A percentile compares a stretch with the other conserved stretches of the same genome.
Conservation (phyloP, 768 basidiomycete genomes). For the Suillus hirtellus region DNA sequence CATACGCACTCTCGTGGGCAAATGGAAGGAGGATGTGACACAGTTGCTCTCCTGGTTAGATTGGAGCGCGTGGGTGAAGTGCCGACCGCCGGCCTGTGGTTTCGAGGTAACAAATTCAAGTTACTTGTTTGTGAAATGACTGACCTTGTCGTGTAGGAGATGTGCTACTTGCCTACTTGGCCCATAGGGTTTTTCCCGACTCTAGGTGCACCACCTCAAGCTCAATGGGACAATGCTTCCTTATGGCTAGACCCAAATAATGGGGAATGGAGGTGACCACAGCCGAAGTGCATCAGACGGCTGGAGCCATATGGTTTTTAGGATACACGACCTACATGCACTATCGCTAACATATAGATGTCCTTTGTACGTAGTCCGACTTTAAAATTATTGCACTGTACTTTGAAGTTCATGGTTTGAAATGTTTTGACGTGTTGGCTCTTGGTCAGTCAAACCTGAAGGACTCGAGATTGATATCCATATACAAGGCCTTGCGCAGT, state of each 20-base stretch:
- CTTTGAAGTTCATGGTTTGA: too few relatives aligned
- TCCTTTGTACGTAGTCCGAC: too few relatives aligned
- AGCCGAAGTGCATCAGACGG: too few relatives aligned
- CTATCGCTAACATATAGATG: too few relatives aligned
- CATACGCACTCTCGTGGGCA: conserved; percentile 6
- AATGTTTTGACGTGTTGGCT: too few relatives aligned
- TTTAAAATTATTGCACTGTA: too few relatives aligned
- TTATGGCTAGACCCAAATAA: too few relatives aligned
- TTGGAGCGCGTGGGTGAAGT: conserved; percentile 25
- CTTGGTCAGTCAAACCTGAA: background rate
- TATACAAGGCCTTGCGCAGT: background rate
- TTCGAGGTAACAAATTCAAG: conserved; percentile 7
- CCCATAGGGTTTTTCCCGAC: conserved; percentile 13
- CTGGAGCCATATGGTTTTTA: too few relatives aligned
- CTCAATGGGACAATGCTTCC: too few relatives aligned
- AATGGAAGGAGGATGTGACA: conserved; percentile 15
- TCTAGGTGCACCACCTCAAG: background rate
- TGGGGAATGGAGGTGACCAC: too few relatives aligned
- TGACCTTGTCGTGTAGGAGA: conserved; percentile 18
- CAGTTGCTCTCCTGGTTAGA: conserved; percentile 22
- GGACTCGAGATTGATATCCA: background rate
- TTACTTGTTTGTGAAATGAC: background rate
- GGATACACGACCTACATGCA: too few relatives aligned
- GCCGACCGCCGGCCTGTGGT: conserved; percentile 18
- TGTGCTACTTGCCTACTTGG: conserved; percentile 30